Percentiles rank a stretch among this genome's conserved stretches.
Conservation (phyloP, 805 yeast genomes). For the Cyberlindnera lachancei region DNA sequence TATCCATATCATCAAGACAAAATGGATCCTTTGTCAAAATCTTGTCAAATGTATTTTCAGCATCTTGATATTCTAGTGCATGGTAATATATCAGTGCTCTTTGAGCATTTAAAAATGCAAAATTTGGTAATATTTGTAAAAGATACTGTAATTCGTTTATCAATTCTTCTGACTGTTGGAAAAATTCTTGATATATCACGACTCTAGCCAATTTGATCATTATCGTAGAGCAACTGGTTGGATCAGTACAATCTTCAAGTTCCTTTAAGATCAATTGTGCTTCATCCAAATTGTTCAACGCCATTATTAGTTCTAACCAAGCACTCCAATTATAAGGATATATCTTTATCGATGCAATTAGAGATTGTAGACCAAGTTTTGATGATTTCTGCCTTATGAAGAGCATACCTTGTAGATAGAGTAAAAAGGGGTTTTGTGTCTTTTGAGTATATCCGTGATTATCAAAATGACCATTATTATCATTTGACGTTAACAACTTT, state of each 20-base stretch:
- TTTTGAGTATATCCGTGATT: no score
- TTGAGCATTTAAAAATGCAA: slow-evolving; percentile 70
- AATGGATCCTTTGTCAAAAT: slow-evolving; percentile 71
- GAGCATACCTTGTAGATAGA: slow-evolving; percentile 66
- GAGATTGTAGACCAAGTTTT: slow-evolving; percentile 50
- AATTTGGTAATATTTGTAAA: slow-evolving; percentile 55
- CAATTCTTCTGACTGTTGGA: slow-evolving; percentile 54
- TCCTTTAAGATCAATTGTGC: slow-evolving; percentile 29
- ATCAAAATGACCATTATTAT: no score
- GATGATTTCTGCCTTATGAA: slow-evolving; percentile 54
- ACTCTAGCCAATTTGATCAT: slow-evolving; percentile 16
- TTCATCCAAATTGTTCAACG: slow-evolving; percentile 56
- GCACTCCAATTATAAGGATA: slow-evolving; percentile 93
- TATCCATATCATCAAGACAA: slow-evolving; percentile 84
- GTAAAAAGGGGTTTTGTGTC: slow-evolving; percentile 46
- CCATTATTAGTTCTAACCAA: slow-evolving; percentile 73
- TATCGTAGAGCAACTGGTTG: slow-evolving; percentile 3
- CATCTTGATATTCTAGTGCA: slow-evolving; percentile 73
- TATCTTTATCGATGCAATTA: slow-evolving; percentile 51
- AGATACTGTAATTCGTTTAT: slow-evolving; percentile 43
- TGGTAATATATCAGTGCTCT: slow-evolving; percentile 78
- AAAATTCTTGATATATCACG: slow-evolving; percentile 56
- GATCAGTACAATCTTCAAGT: slow-evolving; percentile 16
- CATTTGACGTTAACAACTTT: slow-evolving; percentile 21
- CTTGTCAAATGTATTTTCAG: slow-evolving; percentile 73